phyloP scores from a whole-genome alignment of 768 basidiomycete genomes.

The Macrolepiota albuminosa region DNA sequence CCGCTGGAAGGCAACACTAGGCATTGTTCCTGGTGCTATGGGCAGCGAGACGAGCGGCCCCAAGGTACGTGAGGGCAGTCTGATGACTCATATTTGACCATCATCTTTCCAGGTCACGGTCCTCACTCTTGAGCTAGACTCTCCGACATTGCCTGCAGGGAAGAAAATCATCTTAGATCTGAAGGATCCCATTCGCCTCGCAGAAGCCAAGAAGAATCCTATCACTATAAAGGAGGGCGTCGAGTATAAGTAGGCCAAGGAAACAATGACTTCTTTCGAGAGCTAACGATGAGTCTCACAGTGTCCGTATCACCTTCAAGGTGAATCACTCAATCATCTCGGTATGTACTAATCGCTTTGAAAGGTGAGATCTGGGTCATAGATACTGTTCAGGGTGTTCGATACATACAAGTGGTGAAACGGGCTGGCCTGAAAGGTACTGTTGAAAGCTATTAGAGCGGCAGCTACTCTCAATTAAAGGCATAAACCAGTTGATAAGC shows the following conservation, averaged over 20 bases:
- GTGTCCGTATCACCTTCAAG: slow-evolving; percentile 77
- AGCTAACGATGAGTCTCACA: slow-evolving; percentile 23
- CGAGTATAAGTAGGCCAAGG: slow-evolving; percentile 73
- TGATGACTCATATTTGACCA: slow-evolving; percentile 7
- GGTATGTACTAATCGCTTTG: slow-evolving; percentile 32
- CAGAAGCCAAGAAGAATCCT: slow-evolving; percentile 72
- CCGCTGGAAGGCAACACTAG: slow-evolving; percentile 94
- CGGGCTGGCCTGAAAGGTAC: slow-evolving; percentile 69
- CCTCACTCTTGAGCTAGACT: slow-evolving; percentile 72
- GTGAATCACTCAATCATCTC: slow-evolving; percentile 90
- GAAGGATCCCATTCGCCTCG: slow-evolving; percentile 37
- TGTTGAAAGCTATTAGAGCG: neutral
- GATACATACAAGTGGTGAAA: slow-evolving; percentile 89
- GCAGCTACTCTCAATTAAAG: neutral
- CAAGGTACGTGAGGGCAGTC: slow-evolving; percentile 44
- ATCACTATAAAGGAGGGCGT: slow-evolving; percentile 78
- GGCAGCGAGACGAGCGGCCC: slow-evolving; percentile 43
- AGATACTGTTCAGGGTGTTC: slow-evolving; percentile 49
- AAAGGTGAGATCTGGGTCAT: slow-evolving; percentile 6
- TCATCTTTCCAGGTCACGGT: slow-evolving; percentile 56
- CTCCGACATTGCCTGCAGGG: slow-evolving; percentile 59
- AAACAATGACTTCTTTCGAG: neutral
- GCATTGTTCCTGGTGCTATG: slow-evolving; percentile 57
- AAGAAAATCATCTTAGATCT: slow-evolving; percentile 69
- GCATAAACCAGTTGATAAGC: slow-evolving; percentile 67